A percentile compares a stretch with the other conserved stretches of the same genome.
These are phyloP conservation scores for Clitocybe nebularis DNA, from an alignment of 1,284 basidiomycete species.

Conservation along the genomic window DNA sequence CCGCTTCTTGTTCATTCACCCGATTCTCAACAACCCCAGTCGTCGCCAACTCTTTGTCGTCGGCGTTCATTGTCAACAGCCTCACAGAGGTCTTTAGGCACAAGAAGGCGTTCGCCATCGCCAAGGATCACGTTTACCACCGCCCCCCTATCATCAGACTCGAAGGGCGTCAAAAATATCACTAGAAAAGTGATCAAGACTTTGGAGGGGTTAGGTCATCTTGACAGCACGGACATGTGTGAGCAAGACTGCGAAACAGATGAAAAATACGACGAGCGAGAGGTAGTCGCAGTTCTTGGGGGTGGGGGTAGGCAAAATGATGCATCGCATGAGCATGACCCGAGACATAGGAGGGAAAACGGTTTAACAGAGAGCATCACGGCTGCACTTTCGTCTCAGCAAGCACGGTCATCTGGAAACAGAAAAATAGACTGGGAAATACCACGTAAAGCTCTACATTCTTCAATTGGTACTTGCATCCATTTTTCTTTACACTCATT, in stretches of 20 bases:
- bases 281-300: conserved; percentile 15
- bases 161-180: conserved; percentile 39
- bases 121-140: conserved; percentile 33
- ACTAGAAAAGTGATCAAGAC: conserved; percentile 41
- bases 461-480: conserved; percentile 73
- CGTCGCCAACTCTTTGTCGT: conserved; percentile 12
- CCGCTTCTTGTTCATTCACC: conserved; percentile 15
- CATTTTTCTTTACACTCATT: conserved; percentile 8
- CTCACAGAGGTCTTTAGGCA: conserved; percentile 13
- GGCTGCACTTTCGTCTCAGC: background rate
- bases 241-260: conserved; percentile 20
- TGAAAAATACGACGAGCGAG: conserved; percentile 18
- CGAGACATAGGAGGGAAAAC: conserved; percentile 2
- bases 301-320: conserved; percentile 20
- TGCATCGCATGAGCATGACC: conserved; percentile 7
- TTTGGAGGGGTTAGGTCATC: conserved; percentile 39
- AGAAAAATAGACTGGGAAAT: conserved; percentile 72
- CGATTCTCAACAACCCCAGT: conserved; percentile 4
- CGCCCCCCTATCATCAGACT: conserved; percentile 26
- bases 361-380: background rate
- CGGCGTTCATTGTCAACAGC: conserved; percentile 17
- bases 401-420: too few relatives aligned
- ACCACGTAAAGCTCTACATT: conserved; percentile 88
- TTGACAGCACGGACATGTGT: conserved; percentile 22
- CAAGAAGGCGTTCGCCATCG: conserved; percentile 32